Evolutionary conservation across 2,329 filamentous ascomycete genomes (phyloP).

Genomic region (Fusarium anguioides): DNA sequence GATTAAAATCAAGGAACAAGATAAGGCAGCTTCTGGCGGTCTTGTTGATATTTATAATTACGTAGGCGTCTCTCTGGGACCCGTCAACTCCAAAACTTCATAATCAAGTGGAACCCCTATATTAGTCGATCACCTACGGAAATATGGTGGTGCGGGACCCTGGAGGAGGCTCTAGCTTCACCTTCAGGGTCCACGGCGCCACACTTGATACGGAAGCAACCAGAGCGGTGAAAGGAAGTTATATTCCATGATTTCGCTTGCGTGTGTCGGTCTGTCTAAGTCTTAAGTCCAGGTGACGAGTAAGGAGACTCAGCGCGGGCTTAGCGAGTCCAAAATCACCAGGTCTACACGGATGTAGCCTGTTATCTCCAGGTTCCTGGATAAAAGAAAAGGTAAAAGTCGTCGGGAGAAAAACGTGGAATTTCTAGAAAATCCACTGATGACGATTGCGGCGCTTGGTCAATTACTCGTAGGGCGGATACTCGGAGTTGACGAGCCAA

Average conservation of each 20-base stretch:
- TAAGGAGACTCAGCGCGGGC: constrained; percentile 10
- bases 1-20: neutral
- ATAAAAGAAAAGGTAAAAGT: neutral
- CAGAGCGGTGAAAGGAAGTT: constrained; percentile 34
- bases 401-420: constrained; percentile 2
- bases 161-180: constrained; percentile 30
- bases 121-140: constrained; percentile 6
- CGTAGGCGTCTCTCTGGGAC: constrained; percentile 6
- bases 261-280: constrained; percentile 13
- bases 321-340: neutral
- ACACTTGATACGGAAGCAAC: constrained; percentile 30
- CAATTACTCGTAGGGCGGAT: constrained; percentile 29
- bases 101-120: constrained; percentile 29
- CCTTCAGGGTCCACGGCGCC: constrained; percentile 39
- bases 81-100: constrained; percentile 26
- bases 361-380: constrained; percentile 6
- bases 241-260: constrained; percentile 16
- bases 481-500: constrained; percentile 12
- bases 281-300: neutral
- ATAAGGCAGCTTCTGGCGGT: neutral
- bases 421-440: constrained; percentile 35
- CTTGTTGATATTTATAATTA: constrained; percentile 32
- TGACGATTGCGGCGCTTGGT: constrained; percentile 26
- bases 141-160: constrained; percentile 13
- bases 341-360: constrained; percentile 3